Evolutionary conservation across 2,329 filamentous ascomycete species (phyloP).

Genomic region (Aspergillus viridinutans): DNA sequence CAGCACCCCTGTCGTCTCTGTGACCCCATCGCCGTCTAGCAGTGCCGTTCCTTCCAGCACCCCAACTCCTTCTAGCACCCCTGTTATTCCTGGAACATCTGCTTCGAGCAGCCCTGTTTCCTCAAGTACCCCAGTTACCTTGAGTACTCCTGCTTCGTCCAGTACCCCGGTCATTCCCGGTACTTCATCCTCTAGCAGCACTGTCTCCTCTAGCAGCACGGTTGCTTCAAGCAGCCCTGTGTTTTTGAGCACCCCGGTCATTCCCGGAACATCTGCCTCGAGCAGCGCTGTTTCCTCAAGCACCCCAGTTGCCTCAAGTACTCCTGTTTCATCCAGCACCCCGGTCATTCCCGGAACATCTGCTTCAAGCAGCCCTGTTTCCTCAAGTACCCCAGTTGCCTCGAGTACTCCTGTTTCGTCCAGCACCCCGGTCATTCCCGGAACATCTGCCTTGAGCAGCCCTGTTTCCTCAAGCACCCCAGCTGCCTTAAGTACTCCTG

Average conservation of each 20-base stretch:
- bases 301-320: conserved; percentile 4
- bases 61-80: too few relatives aligned
- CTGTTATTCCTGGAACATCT: too few relatives aligned
- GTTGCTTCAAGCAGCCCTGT: conserved; percentile 8
- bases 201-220: not conserved
- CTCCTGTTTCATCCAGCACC: not conserved
- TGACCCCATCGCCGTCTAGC: too few relatives aligned
- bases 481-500: not conserved
- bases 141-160: too few relatives aligned
- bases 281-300: conserved; percentile 6
- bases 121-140: too few relatives aligned
- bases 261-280: conserved; percentile 7
- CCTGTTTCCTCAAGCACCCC: conserved; percentile 1
- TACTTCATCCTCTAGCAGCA: too few relatives aligned
- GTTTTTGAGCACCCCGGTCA: not conserved
- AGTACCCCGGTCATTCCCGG: too few relatives aligned
- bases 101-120: too few relatives aligned
- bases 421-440: not conserved
- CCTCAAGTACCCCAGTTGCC: conserved; percentile 1
- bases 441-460: not conserved
- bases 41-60: too few relatives aligned
- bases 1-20: not conserved
- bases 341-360: not conserved
- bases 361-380: not conserved
- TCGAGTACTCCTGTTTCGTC: conserved; percentile 9